Base-by-base conservation (phyloP, 2,329 filamentous ascomycete species). In the Phoma sp. region DNA sequence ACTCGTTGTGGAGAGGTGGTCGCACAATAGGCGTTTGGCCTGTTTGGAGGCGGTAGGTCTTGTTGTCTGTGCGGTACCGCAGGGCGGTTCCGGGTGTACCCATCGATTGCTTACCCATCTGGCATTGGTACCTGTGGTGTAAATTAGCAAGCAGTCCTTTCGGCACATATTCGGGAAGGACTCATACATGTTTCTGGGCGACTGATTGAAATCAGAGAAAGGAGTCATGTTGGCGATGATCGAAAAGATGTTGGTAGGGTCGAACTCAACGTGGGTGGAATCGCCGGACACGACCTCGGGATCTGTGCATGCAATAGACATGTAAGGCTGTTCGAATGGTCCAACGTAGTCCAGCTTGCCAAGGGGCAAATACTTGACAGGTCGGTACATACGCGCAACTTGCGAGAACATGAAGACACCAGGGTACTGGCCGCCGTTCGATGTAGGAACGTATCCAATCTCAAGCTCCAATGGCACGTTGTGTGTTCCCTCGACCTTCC, bases 211-310 rank as follows among this genome's bases (percentile, higher is more conserved):
- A 74, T 99, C 91, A 41, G 93, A 97, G 78, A 99, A 99, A 3
- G 95, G 95, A 0, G 95, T 99, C 89, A 97, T 96, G 78, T 98
- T 98, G 68, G 95, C 95, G 46, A 99, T 83, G 61, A 99, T 98
- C 7, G 93, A 98, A 24, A 99, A 85, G 62, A 99, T 98, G 76
- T 98, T 95, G 29, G 95, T 99, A 1, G 95, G 93, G 53, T 93
- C 89, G 67, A 90, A 90, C 75, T 99, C 95, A 39, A 98, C 92
- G 71, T 99, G 95, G 0, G 92, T 96, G 4, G 91, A 92, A 68
- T 93, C 84, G 43, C 91, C 91, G n/a, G 91, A 90, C 25, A 89
- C 83, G 57, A 98, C 86, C 73, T 99, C 95, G 30, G 88, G 83
- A 44, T 93, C 89, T n/a, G 90, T 88, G 65, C 92, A 93, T 22